A percentile compares a stretch with the other conserved stretches of the same genome.
phyloP scores from a whole-genome alignment of 805 yeast species.

The Myxozyma neotropica region DNA sequence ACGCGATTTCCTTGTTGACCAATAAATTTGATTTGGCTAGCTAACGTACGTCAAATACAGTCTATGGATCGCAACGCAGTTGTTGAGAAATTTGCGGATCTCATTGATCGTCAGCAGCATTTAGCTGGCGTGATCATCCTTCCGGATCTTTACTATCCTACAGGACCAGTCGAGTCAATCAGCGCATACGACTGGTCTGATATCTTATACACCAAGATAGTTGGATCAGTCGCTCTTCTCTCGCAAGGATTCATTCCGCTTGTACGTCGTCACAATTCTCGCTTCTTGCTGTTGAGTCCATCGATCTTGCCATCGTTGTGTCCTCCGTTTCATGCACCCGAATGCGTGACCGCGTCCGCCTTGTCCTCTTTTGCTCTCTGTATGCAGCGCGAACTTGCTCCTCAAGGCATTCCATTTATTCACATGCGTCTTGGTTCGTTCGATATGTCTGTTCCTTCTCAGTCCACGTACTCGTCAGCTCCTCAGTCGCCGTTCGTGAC shows the following conservation, averaged over 20 bases:
- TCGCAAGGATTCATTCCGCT: conserved; percentile 59
- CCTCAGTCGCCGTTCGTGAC: conserved; percentile 27
- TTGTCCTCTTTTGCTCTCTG: conserved; percentile 46
- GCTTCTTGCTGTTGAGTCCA: conserved; percentile 57
- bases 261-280: conserved; percentile 54
- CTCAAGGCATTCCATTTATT: conserved; percentile 49
- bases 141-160: conserved; percentile 69
- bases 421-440: conserved; percentile 54
- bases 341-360: conserved; percentile 55
- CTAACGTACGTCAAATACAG: background rate
- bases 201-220: conserved; percentile 50
- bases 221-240: conserved; percentile 55
- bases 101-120: conserved; percentile 44
- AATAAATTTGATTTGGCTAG: background rate
- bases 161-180: conserved; percentile 67
- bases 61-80: conserved; percentile 28
- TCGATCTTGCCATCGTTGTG: conserved; percentile 56
- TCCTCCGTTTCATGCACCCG: conserved; percentile 67
- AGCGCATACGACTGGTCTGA: conserved; percentile 55
- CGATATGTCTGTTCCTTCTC: conserved; percentile 44
- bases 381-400: conserved; percentile 49
- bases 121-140: conserved; percentile 68
- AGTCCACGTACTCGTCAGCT: conserved; percentile 22
- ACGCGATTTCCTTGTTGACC: background rate
- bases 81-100: conserved; percentile 30